phyloP scores from a whole-genome alignment of 495 filamentous ascomycete genomes.

The Penicillium coprophilum region DNA sequence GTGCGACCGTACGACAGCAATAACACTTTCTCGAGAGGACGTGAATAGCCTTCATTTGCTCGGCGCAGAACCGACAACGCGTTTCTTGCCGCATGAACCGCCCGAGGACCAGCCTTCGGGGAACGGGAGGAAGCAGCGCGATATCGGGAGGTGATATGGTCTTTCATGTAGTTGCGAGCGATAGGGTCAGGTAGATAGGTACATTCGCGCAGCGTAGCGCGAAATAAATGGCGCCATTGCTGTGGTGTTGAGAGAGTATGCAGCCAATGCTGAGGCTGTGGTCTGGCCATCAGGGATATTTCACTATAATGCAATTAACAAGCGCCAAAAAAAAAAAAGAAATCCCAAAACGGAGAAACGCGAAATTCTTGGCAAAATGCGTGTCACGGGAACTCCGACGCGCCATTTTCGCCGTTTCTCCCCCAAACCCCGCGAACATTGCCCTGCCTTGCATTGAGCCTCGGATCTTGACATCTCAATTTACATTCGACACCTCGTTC shows the following conservation, averaged over 20 bases:
- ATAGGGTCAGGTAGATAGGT: constrained; percentile 78
- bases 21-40: constrained; percentile 63
- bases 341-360: constrained; percentile 32
- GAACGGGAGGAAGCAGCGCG: constrained; percentile 25
- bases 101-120: constrained; percentile 9
- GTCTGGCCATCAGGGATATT: constrained; percentile 22
- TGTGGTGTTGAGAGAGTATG: constrained; percentile 11
- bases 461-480: constrained; percentile 19
- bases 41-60: constrained; percentile 64
- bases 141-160: constrained; percentile 60
- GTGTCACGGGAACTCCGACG: constrained; percentile 34
- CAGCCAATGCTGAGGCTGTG: constrained; percentile 27
- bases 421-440: constrained; percentile 26
- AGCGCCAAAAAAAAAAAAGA: constrained; percentile 7
- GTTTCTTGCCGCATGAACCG: constrained; percentile 27
- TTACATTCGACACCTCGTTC: constrained; percentile 13
- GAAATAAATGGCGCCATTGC: constrained; percentile 63
- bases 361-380: constrained; percentile 31
- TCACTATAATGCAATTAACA: neutral
- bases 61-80: constrained; percentile 44
- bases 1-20: constrained; percentile 68
- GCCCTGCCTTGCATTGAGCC: constrained; percentile 26
- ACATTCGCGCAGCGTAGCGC: constrained; percentile 78
- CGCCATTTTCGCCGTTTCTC: constrained; percentile 32
- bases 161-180: constrained; percentile 59